These are phyloP conservation scores for Lentinula detonsa DNA, from an alignment of 768 basidiomycete species.

Conservation along the genomic window DNA sequence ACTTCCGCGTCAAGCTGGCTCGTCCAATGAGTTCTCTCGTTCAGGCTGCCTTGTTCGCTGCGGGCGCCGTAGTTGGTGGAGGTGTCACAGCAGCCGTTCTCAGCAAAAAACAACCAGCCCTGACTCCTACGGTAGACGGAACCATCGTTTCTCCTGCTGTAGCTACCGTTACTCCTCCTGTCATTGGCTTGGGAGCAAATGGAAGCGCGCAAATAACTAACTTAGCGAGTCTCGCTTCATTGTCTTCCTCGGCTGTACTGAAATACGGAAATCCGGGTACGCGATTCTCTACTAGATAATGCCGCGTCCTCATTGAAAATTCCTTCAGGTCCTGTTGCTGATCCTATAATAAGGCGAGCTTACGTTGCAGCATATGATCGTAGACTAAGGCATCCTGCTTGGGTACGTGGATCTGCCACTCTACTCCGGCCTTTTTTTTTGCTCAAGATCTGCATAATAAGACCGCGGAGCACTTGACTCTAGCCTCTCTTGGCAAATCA, in stretches of 20 bases:
- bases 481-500: constrained; percentile 60
- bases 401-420: constrained; percentile 47
- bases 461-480: constrained; percentile 95
- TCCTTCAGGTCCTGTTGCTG: constrained; percentile 70
- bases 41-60: constrained; percentile 72
- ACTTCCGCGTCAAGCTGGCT: constrained; percentile 9
- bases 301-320: constrained; percentile 6
- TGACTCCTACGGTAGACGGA: not conserved
- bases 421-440: not conserved
- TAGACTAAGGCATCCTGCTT: constrained; percentile 83
- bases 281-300: constrained; percentile 11
- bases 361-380: constrained; percentile 92
- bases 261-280: constrained; percentile 83
- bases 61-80: constrained; percentile 78
- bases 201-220: constrained; percentile 38
- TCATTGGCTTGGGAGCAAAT: constrained; percentile 39
- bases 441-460: constrained; percentile 19
- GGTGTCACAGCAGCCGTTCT: constrained; percentile 53
- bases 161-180: constrained; percentile 25
- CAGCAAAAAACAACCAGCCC: constrained; percentile 19
- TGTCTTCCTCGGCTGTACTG: constrained; percentile 35
- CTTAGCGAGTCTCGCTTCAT: constrained; percentile 10
- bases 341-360: constrained; percentile 71
- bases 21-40: constrained; percentile 25
- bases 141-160: constrained; percentile 8